Conservation (phyloP, 2,329 filamentous ascomycete species). For the Neobulgaria alba region DNA sequence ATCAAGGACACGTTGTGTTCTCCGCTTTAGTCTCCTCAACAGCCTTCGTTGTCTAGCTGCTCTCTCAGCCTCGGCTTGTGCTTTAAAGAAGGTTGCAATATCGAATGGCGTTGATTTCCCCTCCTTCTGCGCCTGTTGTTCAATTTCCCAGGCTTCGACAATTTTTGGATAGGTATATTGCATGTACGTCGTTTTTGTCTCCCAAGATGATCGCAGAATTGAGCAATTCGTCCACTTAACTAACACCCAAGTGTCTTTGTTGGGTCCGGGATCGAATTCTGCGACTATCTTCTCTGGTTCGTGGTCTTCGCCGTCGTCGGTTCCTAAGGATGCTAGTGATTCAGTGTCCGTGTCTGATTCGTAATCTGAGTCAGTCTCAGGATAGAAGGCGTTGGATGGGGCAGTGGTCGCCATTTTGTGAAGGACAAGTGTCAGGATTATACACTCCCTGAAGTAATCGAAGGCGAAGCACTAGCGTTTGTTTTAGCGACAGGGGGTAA, state of each 20-base stretch:
- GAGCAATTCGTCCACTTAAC: constrained; percentile 30
- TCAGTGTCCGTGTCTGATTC: constrained; percentile 20
- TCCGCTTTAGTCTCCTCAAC: constrained; percentile 24
- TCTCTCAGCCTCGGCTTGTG: constrained; percentile 18
- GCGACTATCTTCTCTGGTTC: constrained; percentile 26
- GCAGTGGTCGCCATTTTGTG: constrained; percentile 14
- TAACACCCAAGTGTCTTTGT: constrained; percentile 24
- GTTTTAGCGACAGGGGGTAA: too few species aligned
- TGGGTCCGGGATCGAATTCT: constrained; percentile 16
- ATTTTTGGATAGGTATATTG: constrained; percentile 20
- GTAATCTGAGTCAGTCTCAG: constrained; percentile 18
- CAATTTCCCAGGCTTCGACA: constrained; percentile 22
- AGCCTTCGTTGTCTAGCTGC: constrained; percentile 21
- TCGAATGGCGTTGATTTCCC: constrained; percentile 26
- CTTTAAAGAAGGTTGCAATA: constrained; percentile 21
- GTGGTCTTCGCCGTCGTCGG: constrained; percentile 26
- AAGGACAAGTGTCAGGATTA: constrained; percentile 22
- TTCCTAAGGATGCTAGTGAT: constrained; percentile 26
- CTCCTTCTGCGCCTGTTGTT: constrained; percentile 22
- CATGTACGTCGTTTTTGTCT: constrained; percentile 14
- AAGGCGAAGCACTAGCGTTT: too few species aligned
- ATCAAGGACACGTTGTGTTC: constrained; percentile 22
- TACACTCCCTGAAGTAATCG: not conserved
- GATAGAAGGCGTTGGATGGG: not conserved
- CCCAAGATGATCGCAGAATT: constrained; percentile 27